Conservation (phyloP, 2,329 filamentous ascomycete species). For the Phialocephala sp. region DNA sequence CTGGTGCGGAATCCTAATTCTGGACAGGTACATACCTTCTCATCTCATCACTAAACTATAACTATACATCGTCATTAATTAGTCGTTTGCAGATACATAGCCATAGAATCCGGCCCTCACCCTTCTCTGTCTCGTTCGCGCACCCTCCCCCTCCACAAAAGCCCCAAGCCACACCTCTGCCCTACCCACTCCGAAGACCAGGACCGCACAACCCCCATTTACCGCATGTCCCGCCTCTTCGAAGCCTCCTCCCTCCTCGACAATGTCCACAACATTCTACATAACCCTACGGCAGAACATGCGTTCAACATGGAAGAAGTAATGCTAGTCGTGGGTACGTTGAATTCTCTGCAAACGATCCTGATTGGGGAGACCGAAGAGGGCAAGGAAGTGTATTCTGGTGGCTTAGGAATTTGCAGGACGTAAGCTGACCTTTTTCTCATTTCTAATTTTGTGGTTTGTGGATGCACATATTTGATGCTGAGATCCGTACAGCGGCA, state of each 20-base stretch:
- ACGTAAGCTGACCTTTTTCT: slow-evolving; percentile 21
- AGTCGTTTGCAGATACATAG: slow-evolving; percentile 30
- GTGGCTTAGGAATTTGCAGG: slow-evolving; percentile 24
- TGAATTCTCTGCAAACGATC: slow-evolving; percentile 26
- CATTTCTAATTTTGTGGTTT: too few relatives aligned
- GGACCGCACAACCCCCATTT: slow-evolving; percentile 24
- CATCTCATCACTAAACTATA: neutral
- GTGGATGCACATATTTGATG: neutral
- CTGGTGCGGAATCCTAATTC: slow-evolving; percentile 31
- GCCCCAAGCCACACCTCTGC: slow-evolving; percentile 25
- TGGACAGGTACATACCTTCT: slow-evolving; percentile 27
- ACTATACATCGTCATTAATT: slow-evolving; percentile 13
- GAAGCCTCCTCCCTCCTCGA: slow-evolving; percentile 32
- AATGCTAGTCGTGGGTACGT: slow-evolving; percentile 24
- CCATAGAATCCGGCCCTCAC: slow-evolving; percentile 26
- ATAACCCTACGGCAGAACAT: slow-evolving; percentile 24
- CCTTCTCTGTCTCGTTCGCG: slow-evolving; percentile 27
- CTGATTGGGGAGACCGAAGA: slow-evolving; percentile 23
- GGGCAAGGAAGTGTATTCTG: slow-evolving; percentile 19
- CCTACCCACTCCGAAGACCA: slow-evolving; percentile 22
- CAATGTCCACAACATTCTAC: slow-evolving; percentile 27
- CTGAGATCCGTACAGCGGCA: slow-evolving; percentile 24
- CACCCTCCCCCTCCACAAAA: slow-evolving; percentile 10
- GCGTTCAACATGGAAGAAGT: slow-evolving; percentile 31
- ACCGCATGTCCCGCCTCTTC: slow-evolving; percentile 26